A percentile compares a stretch with the other conserved stretches of the same genome.
Conservation (phyloP, 345 rosid species). For the Lenwebbia sp. region DNA sequence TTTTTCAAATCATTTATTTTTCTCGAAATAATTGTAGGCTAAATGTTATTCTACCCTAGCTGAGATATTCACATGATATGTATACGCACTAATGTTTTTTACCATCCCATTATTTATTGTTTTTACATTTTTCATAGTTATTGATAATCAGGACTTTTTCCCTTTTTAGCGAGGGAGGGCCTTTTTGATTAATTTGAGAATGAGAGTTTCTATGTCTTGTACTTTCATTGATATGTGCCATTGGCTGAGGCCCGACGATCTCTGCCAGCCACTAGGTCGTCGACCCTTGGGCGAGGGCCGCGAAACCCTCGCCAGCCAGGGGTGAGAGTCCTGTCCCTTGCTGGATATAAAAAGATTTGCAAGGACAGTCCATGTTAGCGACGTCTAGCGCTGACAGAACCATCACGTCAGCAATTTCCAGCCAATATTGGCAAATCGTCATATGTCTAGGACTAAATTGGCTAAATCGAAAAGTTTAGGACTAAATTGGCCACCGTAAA, state of each 20-base stretch:
- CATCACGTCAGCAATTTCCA: not conserved
- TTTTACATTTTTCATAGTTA: not conserved
- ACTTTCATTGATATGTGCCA: not conserved
- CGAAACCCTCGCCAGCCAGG: not conserved
- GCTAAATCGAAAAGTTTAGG: not conserved
- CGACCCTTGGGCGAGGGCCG: not conserved
- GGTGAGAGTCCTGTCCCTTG: not conserved
- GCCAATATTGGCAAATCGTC: accelerated
- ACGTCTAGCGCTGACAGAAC: accelerated
- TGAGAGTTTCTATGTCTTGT: not conserved
- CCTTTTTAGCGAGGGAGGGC: not conserved
- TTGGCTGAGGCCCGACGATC: not conserved
- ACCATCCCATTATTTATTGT: not conserved
- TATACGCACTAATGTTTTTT: not conserved
- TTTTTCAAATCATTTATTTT: too few species aligned
- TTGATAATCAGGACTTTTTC: not conserved
- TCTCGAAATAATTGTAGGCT: too few species aligned
- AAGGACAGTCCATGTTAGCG: not conserved
- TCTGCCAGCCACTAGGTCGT: not conserved
- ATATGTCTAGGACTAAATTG: not conserved
- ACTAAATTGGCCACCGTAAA: not conserved
- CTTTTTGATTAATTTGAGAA: not conserved
- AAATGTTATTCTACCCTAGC: not conserved
- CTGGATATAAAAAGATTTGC: not conserved
- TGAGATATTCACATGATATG: not conserved